Percentiles rank a stretch among this genome's conserved stretches.
These are phyloP conservation scores for Huntiella abstrusa DNA, from an alignment of 2,329 filamentous ascomycete species.

Conservation along the genomic window DNA sequence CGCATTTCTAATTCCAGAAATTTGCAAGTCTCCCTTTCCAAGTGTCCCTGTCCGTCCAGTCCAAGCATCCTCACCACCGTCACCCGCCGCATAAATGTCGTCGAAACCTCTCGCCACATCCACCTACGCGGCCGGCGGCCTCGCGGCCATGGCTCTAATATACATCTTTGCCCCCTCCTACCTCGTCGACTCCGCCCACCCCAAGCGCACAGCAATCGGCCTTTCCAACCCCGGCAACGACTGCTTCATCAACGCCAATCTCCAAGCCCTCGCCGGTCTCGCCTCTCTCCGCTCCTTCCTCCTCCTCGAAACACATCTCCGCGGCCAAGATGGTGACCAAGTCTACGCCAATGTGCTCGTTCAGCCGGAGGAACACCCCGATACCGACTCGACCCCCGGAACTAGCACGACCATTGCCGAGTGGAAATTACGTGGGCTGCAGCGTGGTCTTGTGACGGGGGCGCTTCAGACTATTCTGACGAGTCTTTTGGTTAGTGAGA, in stretches of 20 bases:
- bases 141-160: slow-evolving; percentile 84
- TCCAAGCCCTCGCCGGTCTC: slow-evolving; percentile 81
- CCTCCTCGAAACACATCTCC: slow-evolving; percentile 75
- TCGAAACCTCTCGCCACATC: slow-evolving; percentile 24
- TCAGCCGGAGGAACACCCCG: slow-evolving; percentile 21
- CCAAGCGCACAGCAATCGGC: slow-evolving; percentile 78
- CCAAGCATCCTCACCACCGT: no score
- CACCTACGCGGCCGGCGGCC: slow-evolving; percentile 85
- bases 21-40: no score
- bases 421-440: slow-evolving; percentile 49
- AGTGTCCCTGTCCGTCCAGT: no score
- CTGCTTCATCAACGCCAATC: slow-evolving; percentile 89
- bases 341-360: slow-evolving; percentile 48
- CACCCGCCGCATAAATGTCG: no score
- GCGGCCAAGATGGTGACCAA: slow-evolving; percentile 57
- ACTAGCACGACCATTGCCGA: slow-evolving; percentile 22
- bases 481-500: slow-evolving; percentile 61
- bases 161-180: slow-evolving; percentile 98
- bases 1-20: no score
- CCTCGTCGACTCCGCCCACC: slow-evolving; percentile 62
- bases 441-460: slow-evolving; percentile 65
- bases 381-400: not conserved
- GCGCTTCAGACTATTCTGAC: slow-evolving; percentile 88
- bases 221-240: slow-evolving; percentile 84
- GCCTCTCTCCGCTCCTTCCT: slow-evolving; percentile 79